These are phyloP conservation scores for Hypoxylon cercidicola DNA, from an alignment of 495 filamentous ascomycete genomes.

Conservation along the genomic window DNA sequence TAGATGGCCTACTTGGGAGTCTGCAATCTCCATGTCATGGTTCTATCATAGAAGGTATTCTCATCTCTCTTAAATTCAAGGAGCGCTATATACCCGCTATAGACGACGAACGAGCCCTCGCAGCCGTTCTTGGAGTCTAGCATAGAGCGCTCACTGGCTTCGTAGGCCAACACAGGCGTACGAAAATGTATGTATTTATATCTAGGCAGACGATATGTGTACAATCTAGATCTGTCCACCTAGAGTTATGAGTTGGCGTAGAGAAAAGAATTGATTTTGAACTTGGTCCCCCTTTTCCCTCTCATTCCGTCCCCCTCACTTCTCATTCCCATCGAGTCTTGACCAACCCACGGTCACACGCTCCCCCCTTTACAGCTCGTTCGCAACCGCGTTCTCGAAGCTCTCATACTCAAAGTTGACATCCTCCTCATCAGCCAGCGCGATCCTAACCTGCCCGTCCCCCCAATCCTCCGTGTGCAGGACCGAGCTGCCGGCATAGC, in stretches of 20 bases:
- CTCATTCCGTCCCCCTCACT: not conserved
- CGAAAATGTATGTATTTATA: not conserved
- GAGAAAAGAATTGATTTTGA: not conserved
- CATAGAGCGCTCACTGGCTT: not conserved
- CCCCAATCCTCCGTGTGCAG: slow-evolving; percentile 16
- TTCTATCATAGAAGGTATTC: slow-evolving; percentile 31
- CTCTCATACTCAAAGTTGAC: slow-evolving; percentile 15
- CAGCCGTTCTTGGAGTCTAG: not conserved
- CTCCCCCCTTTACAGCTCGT: slow-evolving; percentile 5
- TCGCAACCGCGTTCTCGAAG: slow-evolving; percentile 8
- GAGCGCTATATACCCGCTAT: slow-evolving; percentile 24
- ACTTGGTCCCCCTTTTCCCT: not conserved
- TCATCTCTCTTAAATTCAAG: slow-evolving; percentile 38
- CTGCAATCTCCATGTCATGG: slow-evolving; percentile 14
- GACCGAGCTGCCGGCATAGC: slow-evolving; percentile 4
- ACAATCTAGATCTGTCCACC: not conserved
- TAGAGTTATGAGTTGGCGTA: not conserved
- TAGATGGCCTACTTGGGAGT: slow-evolving; percentile 10
- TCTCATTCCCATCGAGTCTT: not conserved
- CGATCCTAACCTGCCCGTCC: slow-evolving; percentile 10
- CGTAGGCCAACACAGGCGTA: not conserved
- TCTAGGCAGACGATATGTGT: not conserved
- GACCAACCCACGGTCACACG: not conserved
- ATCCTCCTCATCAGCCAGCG: slow-evolving; percentile 6
- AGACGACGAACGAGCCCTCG: not conserved